A percentile compares a stretch with the other conserved stretches of the same genome.
Evolutionary conservation across 1,284 basidiomycete species (phyloP).

Genomic region (Ustilago shanxiensis): DNA sequence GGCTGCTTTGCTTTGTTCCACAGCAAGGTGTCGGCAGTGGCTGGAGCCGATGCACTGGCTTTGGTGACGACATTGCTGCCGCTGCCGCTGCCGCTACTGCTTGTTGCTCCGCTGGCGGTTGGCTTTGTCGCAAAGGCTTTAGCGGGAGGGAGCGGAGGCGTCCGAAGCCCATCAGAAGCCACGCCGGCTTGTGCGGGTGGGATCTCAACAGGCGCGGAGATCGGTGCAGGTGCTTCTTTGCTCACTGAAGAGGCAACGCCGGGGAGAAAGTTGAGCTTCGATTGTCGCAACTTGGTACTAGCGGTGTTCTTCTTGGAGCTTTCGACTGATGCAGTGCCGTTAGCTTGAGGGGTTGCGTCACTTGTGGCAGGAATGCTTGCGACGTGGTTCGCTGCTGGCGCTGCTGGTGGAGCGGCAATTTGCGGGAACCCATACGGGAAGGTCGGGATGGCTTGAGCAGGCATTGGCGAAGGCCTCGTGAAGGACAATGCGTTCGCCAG

Average conservation of each 20-base stretch:
- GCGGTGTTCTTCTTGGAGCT: conserved; percentile 4
- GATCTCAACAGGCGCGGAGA: background rate
- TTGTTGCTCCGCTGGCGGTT: background rate
- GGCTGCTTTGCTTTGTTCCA: conserved; percentile 21
- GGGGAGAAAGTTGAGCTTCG: conserved; percentile 24
- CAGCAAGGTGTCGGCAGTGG: conserved; percentile 5
- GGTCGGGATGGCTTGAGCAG: background rate
- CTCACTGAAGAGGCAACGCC: conserved; percentile 20
- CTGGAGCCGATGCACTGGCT: background rate
- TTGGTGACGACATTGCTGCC: background rate
- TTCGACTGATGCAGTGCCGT: background rate
- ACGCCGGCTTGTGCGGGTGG: background rate
- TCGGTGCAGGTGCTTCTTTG: background rate
- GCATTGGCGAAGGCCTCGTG: conserved; percentile 3
- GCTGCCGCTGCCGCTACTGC: too few species aligned
- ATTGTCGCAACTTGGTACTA: conserved; percentile 22
- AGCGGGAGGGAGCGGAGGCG: conserved; percentile 35
- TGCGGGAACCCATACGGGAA: conserved; percentile 5
- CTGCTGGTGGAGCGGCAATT: background rate
- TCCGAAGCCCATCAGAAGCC: conserved; percentile 14
- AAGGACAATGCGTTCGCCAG: conserved; percentile 30
- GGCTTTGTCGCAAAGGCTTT: conserved; percentile 28
- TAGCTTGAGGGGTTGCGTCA: background rate
- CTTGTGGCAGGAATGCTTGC: background rate
- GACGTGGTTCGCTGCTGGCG: background rate